Base-by-base conservation (phyloP, 2,329 filamentous ascomycete genomes). In the Coniochaeta pulveracea region DNA sequence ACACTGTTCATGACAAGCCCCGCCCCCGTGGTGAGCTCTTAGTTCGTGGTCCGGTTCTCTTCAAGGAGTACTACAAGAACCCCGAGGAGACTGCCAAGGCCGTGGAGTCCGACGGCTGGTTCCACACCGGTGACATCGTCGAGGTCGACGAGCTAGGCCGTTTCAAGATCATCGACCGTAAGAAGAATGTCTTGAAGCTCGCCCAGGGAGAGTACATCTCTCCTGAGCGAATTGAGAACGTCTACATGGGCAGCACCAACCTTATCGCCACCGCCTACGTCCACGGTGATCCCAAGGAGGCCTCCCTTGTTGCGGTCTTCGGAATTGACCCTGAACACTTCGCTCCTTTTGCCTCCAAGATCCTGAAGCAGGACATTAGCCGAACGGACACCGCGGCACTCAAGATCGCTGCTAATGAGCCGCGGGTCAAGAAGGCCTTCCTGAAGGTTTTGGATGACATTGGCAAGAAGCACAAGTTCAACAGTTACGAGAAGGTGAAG, bases 121-220 rank as follows among this genome's bases (percentile, higher is more conserved):
- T 98, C 72, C 82, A 83, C 54, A 95, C 86, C 1, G 91, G 91
- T 35, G 91, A 98, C 49, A 89, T 98, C 43, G 85, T 77, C 50
- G 73, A 78, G 42, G 68, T 98, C 16, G 91, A 98, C 57, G 76
- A 77, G 44, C 58, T 83, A 50, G 91, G 91, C 40, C 84, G 88
- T 39, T 80, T 96, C 66, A 78, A 75, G 58, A 93, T 98, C 57
- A 80, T 98, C 48, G 91, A 98, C 58, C 86, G 91, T 48, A 80
- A 86, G 61, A 98, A 98, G 80, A 96, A 96, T 60, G 85, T 98
- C n/a, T 76, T 98, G 52, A 98, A 98, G 71, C 75, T 98, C 36
- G 80, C 89, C 0, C 91, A 98, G 59, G 91, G 91, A 55, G 91
- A 98, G 63, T 98, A 98, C 61, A 85, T 98, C 49, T 94, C 88